Base-by-base conservation (phyloP, 306 rosid genomes). In the Alnus glutinosa region DNA sequence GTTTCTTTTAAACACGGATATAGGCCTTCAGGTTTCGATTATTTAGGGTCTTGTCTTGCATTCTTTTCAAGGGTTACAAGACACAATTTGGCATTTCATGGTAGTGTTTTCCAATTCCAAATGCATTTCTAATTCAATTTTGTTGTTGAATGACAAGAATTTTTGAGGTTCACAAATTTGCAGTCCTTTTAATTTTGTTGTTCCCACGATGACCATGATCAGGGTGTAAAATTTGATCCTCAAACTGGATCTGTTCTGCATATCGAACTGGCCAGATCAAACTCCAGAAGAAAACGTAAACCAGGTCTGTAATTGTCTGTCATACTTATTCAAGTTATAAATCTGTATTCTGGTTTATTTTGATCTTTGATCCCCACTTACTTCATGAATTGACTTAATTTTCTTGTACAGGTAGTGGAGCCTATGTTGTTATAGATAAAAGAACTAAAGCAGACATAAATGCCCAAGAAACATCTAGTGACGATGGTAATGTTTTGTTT, bases 181-280 rank as follows among this genome's bases (percentile, higher is more conserved):
- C 58, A 55, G 79, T 67, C 55, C 10, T 50, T 86, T 77, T 87
- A 36, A 85, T 75, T 9, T 81, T 39, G 54, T 74, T 71, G 54
- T 78, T 83, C 46, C 51, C 37, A 66, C 74, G 83, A 66, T 79
- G 61, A 48, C 81, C 23, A 58, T 16, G 44, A 54, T 51, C 85
- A 95, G 98, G 98, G 98, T 74, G 95, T 91, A 71, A 92, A 95
- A 82, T 95, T 95, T 88, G 98, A 95, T 80, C 98, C 98, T 72
- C 98, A 95, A 89, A 47, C 87, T 73, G 98, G 98, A 77, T 87
- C 94, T 16, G 83, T 87, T 78, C 83, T 95, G 81, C 97, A 92
- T 77, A 85, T 95, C 52, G 98, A 95, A 80, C 91, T 92, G 19
- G 98, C 98, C 28, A 89, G 97, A 83, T 91, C 98, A 75, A 95